Percentiles rank a stretch among this genome's conserved stretches.
phyloP scores from a whole-genome alignment of 345 rosid genomes.

The Bruguiera sexangula region DNA sequence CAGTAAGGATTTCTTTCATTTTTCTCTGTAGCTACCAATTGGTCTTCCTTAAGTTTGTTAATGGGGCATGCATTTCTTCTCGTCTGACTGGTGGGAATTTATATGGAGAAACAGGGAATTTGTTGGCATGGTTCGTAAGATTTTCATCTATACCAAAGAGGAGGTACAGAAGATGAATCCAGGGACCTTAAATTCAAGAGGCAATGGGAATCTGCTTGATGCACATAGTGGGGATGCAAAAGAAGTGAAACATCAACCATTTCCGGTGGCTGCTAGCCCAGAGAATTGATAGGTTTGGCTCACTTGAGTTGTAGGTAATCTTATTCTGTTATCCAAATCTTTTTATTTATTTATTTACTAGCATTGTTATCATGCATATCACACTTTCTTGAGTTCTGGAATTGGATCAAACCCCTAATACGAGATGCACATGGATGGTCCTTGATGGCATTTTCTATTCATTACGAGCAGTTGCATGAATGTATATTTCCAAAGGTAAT shows the following conservation, averaged over 20 bases:
- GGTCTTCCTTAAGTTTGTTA: not conserved
- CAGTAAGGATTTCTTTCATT: slow-evolving; percentile 46
- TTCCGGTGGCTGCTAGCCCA: not conserved
- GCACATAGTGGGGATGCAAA: slow-evolving; percentile 17
- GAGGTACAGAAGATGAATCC: slow-evolving; percentile 81
- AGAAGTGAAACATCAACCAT: slow-evolving; percentile 14
- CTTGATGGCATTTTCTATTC: no score
- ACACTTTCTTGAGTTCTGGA: no score
- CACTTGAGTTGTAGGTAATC: slow-evolving; percentile 6
- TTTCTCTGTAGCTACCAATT: not conserved
- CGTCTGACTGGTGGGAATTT: not conserved
- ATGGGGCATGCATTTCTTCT: not conserved
- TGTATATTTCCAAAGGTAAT: not conserved
- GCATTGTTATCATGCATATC: not conserved
- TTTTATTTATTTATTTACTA: not conserved
- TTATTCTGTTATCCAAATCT: not conserved
- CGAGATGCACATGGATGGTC: no score
- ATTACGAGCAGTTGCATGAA: no score
- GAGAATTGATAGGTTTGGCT: slow-evolving; percentile 11
- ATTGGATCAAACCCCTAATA: no score
- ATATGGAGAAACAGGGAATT: slow-evolving; percentile 53
- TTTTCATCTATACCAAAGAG: slow-evolving; percentile 62
- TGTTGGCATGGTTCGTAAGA: slow-evolving; percentile 68
- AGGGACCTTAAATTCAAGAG: slow-evolving; percentile 39
- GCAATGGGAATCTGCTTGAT: slow-evolving; percentile 35